These are phyloP conservation scores for Dovyalis caffra DNA, from an alignment of 345 rosid species.

Conservation along the genomic window DNA sequence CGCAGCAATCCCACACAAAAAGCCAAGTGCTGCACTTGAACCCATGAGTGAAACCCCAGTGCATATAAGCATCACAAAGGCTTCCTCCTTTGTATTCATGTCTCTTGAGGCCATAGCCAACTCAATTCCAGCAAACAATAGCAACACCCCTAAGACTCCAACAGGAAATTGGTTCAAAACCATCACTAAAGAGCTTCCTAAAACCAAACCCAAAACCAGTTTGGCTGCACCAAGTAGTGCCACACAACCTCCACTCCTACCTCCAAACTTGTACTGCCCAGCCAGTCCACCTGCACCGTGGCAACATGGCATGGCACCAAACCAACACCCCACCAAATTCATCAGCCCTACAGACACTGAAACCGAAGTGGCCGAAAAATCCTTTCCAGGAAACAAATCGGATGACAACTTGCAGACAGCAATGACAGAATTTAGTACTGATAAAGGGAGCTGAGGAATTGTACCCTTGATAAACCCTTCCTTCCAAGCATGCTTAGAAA, in stretches of 20 bases:
- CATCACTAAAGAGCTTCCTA: slow-evolving; percentile 64
- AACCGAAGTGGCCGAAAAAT: slow-evolving; percentile 66
- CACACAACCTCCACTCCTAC: slow-evolving; percentile 84
- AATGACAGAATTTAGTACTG: slow-evolving; percentile 74
- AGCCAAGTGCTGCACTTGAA: slow-evolving; percentile 76
- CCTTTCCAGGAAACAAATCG: slow-evolving; percentile 72
- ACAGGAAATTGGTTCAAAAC: slow-evolving; percentile 72
- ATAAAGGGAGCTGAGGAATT: slow-evolving; percentile 78
- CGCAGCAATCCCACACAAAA: slow-evolving; percentile 56
- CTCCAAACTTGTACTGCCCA: slow-evolving; percentile 87
- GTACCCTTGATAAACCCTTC: slow-evolving; percentile 77
- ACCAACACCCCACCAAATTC: slow-evolving; percentile 90
- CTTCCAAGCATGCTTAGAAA: slow-evolving; percentile 61
- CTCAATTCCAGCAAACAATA: slow-evolving; percentile 76
- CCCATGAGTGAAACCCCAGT: slow-evolving; percentile 65
- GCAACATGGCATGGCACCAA: slow-evolving; percentile 88
- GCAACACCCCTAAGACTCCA: slow-evolving; percentile 67
- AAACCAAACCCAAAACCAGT: slow-evolving; percentile 52
- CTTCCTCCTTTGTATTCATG: slow-evolving; percentile 71
- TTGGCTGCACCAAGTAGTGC: slow-evolving; percentile 67
- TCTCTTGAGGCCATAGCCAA: slow-evolving; percentile 78
- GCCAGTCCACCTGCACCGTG: slow-evolving; percentile 92
- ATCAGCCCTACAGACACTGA: slow-evolving; percentile 67
- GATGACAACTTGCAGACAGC: slow-evolving; percentile 76
- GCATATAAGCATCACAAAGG: slow-evolving; percentile 70